These are phyloP conservation scores for Salvia splendens DNA, from an alignment of 257 asterid genomes.

Conservation along the genomic window DNA sequence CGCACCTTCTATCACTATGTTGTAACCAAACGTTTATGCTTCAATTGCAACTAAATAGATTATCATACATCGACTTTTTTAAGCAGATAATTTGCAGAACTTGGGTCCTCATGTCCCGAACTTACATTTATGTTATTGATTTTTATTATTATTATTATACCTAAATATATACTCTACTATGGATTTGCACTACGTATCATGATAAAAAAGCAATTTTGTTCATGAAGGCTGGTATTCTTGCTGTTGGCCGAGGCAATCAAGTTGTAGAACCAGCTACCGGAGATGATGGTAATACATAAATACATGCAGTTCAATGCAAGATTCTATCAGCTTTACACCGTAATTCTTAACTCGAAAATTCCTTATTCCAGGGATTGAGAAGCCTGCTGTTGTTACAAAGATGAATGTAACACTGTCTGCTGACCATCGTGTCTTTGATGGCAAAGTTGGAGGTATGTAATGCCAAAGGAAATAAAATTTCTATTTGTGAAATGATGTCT, in stretches of 20 bases:
- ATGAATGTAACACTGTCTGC: constrained; percentile 89
- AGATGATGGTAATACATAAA: constrained; percentile 63
- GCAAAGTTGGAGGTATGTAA: constrained; percentile 86
- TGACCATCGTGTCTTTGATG: constrained; percentile 95
- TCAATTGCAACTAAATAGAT: constrained; percentile 1
- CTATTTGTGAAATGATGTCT: neutral
- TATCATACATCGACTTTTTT: neutral
- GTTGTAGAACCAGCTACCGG: constrained; percentile 84
- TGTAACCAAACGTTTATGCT: neutral
- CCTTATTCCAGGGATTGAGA: constrained; percentile 68
- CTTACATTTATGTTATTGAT: neutral
- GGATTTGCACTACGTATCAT: constrained; percentile 4
- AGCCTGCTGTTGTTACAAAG: constrained; percentile 74
- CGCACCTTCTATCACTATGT: neutral
- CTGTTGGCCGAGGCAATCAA: constrained; percentile 94
- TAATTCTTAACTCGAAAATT: constrained; percentile 28
- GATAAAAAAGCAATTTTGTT: constrained; percentile 41
- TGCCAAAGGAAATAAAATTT: constrained; percentile 5
- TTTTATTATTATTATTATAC: neutral
- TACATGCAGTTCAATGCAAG: constrained; percentile 17
- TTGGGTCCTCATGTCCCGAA: constrained; percentile 11
- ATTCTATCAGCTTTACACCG: constrained; percentile 16
- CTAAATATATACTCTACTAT: neutral
- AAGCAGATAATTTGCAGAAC: neutral
- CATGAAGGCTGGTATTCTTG: constrained; percentile 93